Conservation (phyloP, 176 grass and related monocot genomes). For the Miscanthus lutarioriparius region DNA sequence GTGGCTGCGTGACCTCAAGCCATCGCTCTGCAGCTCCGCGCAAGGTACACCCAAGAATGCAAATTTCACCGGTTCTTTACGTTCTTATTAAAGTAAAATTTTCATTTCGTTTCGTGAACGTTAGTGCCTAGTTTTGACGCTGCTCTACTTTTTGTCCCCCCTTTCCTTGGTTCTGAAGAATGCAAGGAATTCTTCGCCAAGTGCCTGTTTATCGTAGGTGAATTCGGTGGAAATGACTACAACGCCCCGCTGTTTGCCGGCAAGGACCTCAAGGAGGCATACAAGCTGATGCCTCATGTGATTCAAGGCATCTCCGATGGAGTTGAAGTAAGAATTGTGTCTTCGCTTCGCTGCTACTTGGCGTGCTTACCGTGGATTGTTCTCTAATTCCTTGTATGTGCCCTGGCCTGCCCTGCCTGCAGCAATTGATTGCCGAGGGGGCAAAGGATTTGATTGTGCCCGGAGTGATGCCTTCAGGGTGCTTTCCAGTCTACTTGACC, state of each 20-base stretch:
- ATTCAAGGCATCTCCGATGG: conserved; percentile 66
- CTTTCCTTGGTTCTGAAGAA: conserved; percentile 30
- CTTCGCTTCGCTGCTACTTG: background rate
- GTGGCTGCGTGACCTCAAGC: conserved; percentile 81
- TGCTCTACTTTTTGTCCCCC: background rate
- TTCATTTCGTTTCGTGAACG: background rate
- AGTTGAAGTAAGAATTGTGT: conserved; percentile 46
- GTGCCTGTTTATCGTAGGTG: conserved; percentile 72
- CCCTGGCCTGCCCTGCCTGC: background rate
- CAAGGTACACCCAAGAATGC: conserved; percentile 38
- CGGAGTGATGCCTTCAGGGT: conserved; percentile 78
- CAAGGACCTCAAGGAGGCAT: conserved; percentile 71
- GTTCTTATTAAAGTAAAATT: background rate
- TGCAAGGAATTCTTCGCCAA: conserved; percentile 68
- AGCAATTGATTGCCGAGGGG: conserved; percentile 79
- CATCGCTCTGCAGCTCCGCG: conserved; percentile 55
- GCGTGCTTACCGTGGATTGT: background rate
- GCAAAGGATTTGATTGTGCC: conserved; percentile 91
- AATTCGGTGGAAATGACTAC: conserved; percentile 86
- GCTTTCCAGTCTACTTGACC: conserved; percentile 75
- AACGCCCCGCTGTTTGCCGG: conserved; percentile 65
- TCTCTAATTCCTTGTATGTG: background rate
- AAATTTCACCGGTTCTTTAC: background rate
- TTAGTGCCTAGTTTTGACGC: background rate
- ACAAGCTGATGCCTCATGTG: conserved; percentile 62